Conservation (phyloP, 192 early-diverging fungal species). For the Dimargaris verticillata region DNA sequence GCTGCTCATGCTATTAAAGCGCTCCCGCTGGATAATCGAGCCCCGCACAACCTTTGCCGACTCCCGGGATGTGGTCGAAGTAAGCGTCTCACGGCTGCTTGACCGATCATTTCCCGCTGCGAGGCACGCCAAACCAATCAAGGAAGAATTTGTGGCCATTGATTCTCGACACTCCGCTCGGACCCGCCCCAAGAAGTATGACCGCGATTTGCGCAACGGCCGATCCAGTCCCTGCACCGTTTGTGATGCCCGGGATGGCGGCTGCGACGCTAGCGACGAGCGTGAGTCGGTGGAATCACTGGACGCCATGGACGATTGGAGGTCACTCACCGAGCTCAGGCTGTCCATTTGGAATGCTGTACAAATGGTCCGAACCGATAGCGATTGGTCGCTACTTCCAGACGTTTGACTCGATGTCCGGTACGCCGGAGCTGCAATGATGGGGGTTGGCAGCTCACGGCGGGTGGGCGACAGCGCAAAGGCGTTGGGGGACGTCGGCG, state of each 20-base stretch:
- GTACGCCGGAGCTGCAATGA: constrained; percentile 6
- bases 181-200: neutral
- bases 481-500: neutral
- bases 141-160: neutral
- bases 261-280: neutral
- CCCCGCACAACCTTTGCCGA: neutral
- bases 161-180: neutral
- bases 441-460: constrained; percentile 6
- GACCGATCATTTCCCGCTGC: neutral
- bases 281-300: neutral
- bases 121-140: neutral
- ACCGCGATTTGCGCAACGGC: neutral
- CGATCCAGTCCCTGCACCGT: neutral
- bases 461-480: neutral
- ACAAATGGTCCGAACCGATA: constrained; percentile 2
- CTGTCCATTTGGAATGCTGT: constrained; percentile 8
- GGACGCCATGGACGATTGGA: neutral
- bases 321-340: neutral
- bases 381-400: too few relatives aligned
- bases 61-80: neutral
- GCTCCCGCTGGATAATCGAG: neutral
- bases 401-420: neutral
- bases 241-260: neutral
- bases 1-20: neutral
- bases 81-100: neutral